Percentiles rank a stretch among this genome's conserved stretches.
These are phyloP conservation scores for Kewa caespitosa DNA, from an alignment of 179 eudicot genomes.

Conservation along the genomic window DNA sequence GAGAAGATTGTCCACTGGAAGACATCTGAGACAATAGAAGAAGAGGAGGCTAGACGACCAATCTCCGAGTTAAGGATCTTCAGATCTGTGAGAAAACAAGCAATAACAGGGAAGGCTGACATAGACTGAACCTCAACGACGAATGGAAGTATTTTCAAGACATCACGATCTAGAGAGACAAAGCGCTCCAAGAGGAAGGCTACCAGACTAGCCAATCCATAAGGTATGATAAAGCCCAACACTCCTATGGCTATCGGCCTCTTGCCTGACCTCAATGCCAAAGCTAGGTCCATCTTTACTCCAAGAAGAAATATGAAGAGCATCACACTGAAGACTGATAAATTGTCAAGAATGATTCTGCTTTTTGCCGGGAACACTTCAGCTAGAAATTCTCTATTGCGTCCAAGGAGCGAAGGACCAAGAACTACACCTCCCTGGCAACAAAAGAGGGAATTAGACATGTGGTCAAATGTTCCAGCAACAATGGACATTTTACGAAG, in stretches of 20 bases:
- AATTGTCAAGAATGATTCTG: slow-evolving; percentile 37
- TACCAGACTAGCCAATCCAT: slow-evolving; percentile 35
- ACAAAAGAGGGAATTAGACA: not conserved
- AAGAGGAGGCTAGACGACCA: slow-evolving; percentile 45
- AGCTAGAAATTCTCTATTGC: slow-evolving; percentile 24
- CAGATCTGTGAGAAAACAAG: slow-evolving; percentile 44
- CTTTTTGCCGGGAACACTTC: slow-evolving; percentile 41
- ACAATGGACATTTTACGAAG: too few species aligned
- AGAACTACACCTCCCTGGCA: slow-evolving; percentile 55
- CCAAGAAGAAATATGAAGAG: slow-evolving; percentile 46
- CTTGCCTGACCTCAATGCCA: slow-evolving; percentile 45
- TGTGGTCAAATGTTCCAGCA: not conserved
- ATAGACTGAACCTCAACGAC: slow-evolving; percentile 38
- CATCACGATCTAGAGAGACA: slow-evolving; percentile 34
- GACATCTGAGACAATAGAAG: slow-evolving; percentile 41
- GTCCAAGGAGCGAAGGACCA: slow-evolving; percentile 57
- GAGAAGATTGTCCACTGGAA: slow-evolving; percentile 38
- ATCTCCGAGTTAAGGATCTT: slow-evolving; percentile 45
- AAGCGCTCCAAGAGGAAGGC: slow-evolving; percentile 33
- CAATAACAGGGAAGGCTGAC: slow-evolving; percentile 45
- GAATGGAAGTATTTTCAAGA: slow-evolving; percentile 33
- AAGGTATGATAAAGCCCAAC: slow-evolving; percentile 36
- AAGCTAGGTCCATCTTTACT: slow-evolving; percentile 44
- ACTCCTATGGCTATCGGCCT: slow-evolving; percentile 49
- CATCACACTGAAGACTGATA: slow-evolving; percentile 45